Evolutionary conservation across 768 basidiomycete species (phyloP), one percentile per base, ranked within the genome.

Genomic region (Amylocystis lapponica): DNA sequence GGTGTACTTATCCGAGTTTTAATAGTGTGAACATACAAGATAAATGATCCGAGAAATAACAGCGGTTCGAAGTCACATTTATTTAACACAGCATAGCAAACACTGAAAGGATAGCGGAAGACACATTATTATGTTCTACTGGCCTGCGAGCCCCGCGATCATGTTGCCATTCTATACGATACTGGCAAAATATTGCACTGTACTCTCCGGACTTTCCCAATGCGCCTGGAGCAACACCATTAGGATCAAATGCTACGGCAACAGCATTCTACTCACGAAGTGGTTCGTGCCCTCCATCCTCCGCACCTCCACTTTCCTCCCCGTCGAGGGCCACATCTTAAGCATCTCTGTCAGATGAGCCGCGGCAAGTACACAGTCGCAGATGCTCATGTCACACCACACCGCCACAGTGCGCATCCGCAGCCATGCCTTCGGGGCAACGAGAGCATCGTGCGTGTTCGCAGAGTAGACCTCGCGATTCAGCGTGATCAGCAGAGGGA

Each of bases 161-260:
- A 30, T 9, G 10, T 30, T n/a, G n/a, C 10, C 9, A 30, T n/a
- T 37, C 21, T 37, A 37, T 6, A 22, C 13, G 5, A 41, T n/a
- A 5, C 16, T 27, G 10, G 29, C 39, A 8, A 41, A 30, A 14
- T 30, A 30, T 17, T 32, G 14, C 5, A 22, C 27, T 5, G 27
- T 31, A 7, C 11, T 20, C 17, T 41, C 39, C 12, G 39, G 39
- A 11, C 32, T 27, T 21, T 41, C 27, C 27, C 39, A 41, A 16
- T 41, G 27, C 11, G 39, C 19, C 27, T 41, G 27, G n/a, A 25
- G 41, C 38, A 19, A 63, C 50, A 1, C 20, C n/a, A 33, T 27
- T 0, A 62, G 56, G 13, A 49, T 53, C 57, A 13, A 55, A 44
- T 5, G 58, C 56, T 3, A 59, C 58, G 27, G 60, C 41, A 10